Percentiles rank a stretch among this genome's conserved stretches.
phyloP scores from a whole-genome alignment of 2,329 filamentous ascomycete species.

The Pseudopyricularia cyperi region DNA sequence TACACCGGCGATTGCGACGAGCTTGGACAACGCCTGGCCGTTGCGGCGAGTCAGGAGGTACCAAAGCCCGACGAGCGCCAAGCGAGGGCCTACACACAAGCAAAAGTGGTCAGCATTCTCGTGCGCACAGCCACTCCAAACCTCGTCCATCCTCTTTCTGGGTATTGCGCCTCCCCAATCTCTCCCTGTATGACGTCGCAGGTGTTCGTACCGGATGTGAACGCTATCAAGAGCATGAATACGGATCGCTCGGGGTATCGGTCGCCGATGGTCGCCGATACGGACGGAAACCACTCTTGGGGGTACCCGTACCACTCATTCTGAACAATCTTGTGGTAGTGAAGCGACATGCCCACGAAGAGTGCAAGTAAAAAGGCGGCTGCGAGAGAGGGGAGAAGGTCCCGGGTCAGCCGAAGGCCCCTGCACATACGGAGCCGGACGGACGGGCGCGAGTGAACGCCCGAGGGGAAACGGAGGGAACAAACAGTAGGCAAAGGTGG shows the following conservation, averaged over 20 bases:
- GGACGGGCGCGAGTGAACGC: background rate
- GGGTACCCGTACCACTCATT: slow-evolving; percentile 95
- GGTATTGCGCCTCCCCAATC: background rate
- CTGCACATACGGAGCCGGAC: background rate
- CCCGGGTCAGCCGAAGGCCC: background rate
- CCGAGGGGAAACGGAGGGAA: slow-evolving; percentile 7
- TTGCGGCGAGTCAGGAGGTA: slow-evolving; percentile 76
- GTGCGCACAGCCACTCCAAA: background rate
- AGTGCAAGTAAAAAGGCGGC: slow-evolving; percentile 80
- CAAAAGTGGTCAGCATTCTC: background rate
- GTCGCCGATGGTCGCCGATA: slow-evolving; percentile 94
- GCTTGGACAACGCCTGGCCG: slow-evolving; percentile 63
- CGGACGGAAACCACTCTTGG: slow-evolving; percentile 91
- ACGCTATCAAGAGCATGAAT: slow-evolving; percentile 94
- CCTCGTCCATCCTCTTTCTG: too few relatives aligned
- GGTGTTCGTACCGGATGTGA: slow-evolving; percentile 61
- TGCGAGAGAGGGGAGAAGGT: slow-evolving; percentile 16
- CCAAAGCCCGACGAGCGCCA: slow-evolving; percentile 82
- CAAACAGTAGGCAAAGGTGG: slow-evolving; percentile 66
- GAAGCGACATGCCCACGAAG: slow-evolving; percentile 64
- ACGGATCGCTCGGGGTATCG: slow-evolving; percentile 92
- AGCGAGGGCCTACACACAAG: slow-evolving; percentile 53
- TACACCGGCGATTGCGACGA: slow-evolving; percentile 66
- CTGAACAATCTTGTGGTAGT: slow-evolving; percentile 94
- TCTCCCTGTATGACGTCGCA: background rate